Evolutionary conservation across 371 early-diverging fungal genomes (phyloP).

Genomic region (Mucor lusitanicus): DNA sequence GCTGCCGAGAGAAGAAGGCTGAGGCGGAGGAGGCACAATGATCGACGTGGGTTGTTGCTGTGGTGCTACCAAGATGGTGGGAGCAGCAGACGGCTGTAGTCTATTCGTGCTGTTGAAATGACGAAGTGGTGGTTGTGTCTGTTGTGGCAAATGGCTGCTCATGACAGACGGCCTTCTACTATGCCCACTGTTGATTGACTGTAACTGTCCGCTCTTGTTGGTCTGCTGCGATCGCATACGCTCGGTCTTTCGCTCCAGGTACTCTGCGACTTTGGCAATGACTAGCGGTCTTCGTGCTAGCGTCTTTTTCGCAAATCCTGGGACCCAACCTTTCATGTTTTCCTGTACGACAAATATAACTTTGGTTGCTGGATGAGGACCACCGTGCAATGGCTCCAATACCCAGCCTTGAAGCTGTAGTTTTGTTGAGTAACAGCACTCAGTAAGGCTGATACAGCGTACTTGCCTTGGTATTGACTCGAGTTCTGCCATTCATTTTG

Average conservation of each 20-base stretch:
- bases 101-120: conserved; percentile 1
- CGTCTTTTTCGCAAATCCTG: conserved; percentile 65
- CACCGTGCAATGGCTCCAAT: conserved; percentile 56
- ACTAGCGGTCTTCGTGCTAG: conserved; percentile 67
- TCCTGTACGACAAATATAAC: conserved; percentile 62
- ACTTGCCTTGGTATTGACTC: conserved; percentile 55
- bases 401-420: conserved; percentile 66
- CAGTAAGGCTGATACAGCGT: too few species aligned
- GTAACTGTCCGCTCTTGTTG: conserved; percentile 22
- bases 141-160: conserved; percentile 8
- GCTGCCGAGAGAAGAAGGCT: not conserved
- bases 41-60: not conserved
- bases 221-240: conserved; percentile 39
- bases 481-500: conserved; percentile 53
- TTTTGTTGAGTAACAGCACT: too few species aligned
- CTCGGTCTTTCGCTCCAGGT: conserved; percentile 65
- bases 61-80: not conserved
- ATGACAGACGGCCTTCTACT: conserved; percentile 39
- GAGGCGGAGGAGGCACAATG: not conserved
- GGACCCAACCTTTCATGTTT: conserved; percentile 60
- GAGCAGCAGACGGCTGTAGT: not conserved
- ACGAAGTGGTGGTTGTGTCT: not conserved
- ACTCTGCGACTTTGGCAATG: conserved; percentile 63
- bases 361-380: conserved; percentile 54
- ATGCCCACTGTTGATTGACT: conserved; percentile 11